phyloP scores from a whole-genome alignment of 169 alveolate species.

The Neospora caninum region DNA sequence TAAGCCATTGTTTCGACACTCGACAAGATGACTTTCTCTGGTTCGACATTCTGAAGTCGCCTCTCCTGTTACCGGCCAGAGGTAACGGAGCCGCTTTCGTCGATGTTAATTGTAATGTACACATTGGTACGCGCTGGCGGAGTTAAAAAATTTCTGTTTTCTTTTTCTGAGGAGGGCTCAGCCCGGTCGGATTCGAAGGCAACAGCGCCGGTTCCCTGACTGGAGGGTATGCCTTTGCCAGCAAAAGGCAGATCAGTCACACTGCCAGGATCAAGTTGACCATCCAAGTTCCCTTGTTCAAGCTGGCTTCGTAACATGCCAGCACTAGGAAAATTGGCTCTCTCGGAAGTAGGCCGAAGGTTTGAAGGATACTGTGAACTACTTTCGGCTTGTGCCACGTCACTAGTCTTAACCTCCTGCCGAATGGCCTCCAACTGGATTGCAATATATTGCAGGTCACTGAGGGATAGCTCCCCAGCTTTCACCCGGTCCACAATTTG shows the following conservation, averaged over 20 bases:
- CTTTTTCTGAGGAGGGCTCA: neutral
- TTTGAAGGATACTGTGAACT: neutral
- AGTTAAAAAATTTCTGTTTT: neutral
- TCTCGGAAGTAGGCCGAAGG: neutral
- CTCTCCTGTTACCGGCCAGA: neutral
- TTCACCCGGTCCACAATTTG: neutral
- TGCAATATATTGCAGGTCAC: neutral
- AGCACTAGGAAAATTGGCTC: neutral
- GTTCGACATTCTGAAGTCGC: too few relatives aligned
- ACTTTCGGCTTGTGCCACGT: neutral
- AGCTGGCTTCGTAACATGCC: neutral
- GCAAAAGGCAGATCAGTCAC: neutral
- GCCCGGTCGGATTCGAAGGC: neutral
- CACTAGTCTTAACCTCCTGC: neutral
- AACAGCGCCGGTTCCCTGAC: neutral
- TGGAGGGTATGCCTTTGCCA: neutral
- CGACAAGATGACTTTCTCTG: too few relatives aligned
- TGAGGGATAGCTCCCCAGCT: slow-evolving; percentile 11
- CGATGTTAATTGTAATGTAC: slow-evolving; percentile 26
- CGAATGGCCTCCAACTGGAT: slow-evolving; percentile 25
- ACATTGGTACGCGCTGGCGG: slow-evolving; percentile 32
- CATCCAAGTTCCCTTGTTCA: neutral
- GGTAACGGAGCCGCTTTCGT: neutral
- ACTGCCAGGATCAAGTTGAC: neutral
- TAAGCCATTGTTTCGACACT: too few relatives aligned